Evolutionary conservation across 352 stramenopile genomes (phyloP).

Genomic region (Pythium monospermum): DNA sequence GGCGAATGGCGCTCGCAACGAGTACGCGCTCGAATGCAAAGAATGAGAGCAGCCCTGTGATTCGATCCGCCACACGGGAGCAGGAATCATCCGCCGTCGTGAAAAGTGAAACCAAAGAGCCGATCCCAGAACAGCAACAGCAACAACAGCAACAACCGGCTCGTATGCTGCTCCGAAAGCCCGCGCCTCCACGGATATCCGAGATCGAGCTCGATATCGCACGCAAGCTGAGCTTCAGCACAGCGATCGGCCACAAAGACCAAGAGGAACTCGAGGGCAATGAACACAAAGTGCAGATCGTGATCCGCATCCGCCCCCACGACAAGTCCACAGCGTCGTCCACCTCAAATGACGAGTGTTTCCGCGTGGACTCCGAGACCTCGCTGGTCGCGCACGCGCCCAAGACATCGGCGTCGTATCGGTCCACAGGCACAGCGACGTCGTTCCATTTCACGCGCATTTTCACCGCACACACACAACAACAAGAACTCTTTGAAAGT

Average conservation of each 20-base stretch:
- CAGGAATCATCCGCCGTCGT: background rate
- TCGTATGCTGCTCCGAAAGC: background rate
- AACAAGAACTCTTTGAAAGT: conserved; percentile 90
- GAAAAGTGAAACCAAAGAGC: background rate
- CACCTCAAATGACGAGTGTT: conserved; percentile 43
- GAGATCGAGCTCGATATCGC: conserved; percentile 31
- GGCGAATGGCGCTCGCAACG: conserved; percentile 13
- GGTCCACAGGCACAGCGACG: conserved; percentile 67
- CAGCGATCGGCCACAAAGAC: conserved; percentile 27
- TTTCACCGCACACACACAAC: conserved; percentile 68
- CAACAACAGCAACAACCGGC: conserved; percentile 1
- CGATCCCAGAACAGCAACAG: background rate
- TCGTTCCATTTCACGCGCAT: conserved; percentile 83
- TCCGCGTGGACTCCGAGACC: conserved; percentile 62
- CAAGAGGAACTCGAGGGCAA: conserved; percentile 21
- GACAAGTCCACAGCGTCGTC: background rate
- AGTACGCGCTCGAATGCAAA: conserved; percentile 8
- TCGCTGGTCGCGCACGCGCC: conserved; percentile 58
- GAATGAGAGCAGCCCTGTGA: background rate
- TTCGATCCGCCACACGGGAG: background rate
- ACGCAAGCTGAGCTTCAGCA: conserved; percentile 68
- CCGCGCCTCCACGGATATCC: conserved; percentile 7
- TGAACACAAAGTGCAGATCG: conserved; percentile 41
- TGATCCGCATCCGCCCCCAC: conserved; percentile 59
- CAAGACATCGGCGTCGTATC: conserved; percentile 71